These are phyloP conservation scores for Paradendryphiella salina DNA, from an alignment of 2,329 filamentous ascomycete genomes.

Conservation along the genomic window DNA sequence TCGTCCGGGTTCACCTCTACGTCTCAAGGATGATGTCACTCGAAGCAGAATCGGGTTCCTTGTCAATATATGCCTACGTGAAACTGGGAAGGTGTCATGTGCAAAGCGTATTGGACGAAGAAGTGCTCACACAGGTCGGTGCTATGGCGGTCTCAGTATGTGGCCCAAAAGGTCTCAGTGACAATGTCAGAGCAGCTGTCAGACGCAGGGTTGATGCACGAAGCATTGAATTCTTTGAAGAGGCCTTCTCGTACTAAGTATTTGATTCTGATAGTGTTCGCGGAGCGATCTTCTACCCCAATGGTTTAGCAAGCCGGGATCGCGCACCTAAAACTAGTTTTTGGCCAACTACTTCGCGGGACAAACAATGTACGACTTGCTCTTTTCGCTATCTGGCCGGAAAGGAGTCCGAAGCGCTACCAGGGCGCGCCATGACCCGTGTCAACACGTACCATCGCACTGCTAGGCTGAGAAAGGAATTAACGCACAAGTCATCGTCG, in stretches of 20 bases:
- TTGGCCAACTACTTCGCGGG: background rate
- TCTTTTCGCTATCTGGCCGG: background rate
- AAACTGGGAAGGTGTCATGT: constrained; percentile 81
- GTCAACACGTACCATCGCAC: background rate
- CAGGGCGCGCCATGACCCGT: background rate
- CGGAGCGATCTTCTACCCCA: background rate
- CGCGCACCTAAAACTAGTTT: background rate
- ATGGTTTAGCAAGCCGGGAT: background rate
- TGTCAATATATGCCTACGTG: constrained; percentile 68
- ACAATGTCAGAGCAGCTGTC: constrained; percentile 69
- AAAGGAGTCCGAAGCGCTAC: background rate
- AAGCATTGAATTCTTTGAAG: constrained; percentile 73
- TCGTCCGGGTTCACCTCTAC: constrained; percentile 83
- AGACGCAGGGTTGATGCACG: constrained; percentile 63
- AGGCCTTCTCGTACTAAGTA: constrained; percentile 65
- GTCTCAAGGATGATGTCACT: constrained; percentile 80
- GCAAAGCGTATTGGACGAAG: constrained; percentile 70
- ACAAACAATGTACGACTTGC: background rate
- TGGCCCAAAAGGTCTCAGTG: constrained; percentile 69
- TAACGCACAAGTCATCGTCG: no score
- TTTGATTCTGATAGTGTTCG: background rate
- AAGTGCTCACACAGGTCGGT: constrained; percentile 75
- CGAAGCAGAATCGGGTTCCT: constrained; percentile 63
- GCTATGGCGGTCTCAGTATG: constrained; percentile 85
- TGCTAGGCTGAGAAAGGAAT: no score